phyloP scores from a whole-genome alignment of 306 rosid species.

The Ceratonia siliqua region DNA sequence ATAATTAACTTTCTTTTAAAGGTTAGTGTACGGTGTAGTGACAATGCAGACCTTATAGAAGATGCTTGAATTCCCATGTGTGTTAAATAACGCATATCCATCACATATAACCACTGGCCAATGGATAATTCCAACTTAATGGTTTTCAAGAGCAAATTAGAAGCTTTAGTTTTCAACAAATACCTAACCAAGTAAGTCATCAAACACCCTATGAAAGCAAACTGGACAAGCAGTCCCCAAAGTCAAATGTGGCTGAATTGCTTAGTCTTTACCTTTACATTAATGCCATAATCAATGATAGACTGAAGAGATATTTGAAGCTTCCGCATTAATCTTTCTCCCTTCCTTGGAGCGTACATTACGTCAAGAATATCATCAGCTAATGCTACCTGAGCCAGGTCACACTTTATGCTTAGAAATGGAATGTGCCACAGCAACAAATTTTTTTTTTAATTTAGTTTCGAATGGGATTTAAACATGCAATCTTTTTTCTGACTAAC shows the following conservation, averaged over 20 bases:
- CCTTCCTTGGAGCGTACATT: conserved; percentile 82
- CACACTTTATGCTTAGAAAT: conserved; percentile 70
- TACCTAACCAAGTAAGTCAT: not conserved
- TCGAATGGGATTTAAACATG: too few relatives aligned
- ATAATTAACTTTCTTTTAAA: not conserved
- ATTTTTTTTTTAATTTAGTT: too few relatives aligned
- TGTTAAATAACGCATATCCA: not conserved
- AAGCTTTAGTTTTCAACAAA: not conserved
- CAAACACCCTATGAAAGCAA: not conserved
- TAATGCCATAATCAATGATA: conserved; percentile 63
- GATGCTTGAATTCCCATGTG: not conserved
- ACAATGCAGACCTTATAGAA: not conserved
- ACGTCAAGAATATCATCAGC: conserved; percentile 89
- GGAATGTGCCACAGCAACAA: conserved; percentile 65
- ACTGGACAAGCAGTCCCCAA: not conserved
- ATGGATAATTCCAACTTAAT: not conserved
- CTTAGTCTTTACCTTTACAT: conserved; percentile 56
- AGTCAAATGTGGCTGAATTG: conserved; percentile 24
- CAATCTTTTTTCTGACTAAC: too few relatives aligned
- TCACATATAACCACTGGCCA: not conserved
- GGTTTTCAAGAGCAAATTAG: not conserved
- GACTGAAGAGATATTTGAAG: conserved; percentile 82
- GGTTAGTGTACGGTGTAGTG: too few relatives aligned
- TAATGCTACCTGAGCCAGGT: conserved; percentile 83
- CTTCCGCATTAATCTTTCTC: conserved; percentile 82